A percentile compares a stretch with the other conserved stretches of the same genome.
Evolutionary conservation across 1,284 basidiomycete species (phyloP).

Genomic region (Melanopsichium pennsylvanicum): DNA sequence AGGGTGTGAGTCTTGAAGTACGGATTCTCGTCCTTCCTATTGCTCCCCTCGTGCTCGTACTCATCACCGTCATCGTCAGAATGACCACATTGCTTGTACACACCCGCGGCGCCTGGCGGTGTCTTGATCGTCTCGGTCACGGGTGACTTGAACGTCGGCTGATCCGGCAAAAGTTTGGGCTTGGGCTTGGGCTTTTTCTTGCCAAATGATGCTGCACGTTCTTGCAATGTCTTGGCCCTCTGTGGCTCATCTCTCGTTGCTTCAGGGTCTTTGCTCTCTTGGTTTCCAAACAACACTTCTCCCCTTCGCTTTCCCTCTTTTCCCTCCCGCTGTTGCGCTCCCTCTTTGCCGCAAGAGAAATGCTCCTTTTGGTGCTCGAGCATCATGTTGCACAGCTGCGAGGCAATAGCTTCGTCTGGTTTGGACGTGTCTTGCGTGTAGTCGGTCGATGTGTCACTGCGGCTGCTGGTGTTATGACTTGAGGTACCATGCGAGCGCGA

Average conservation of each 20-base stretch:
- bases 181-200: conserved; percentile 7
- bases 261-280: not conserved
- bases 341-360: not conserved
- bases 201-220: conserved; percentile 16
- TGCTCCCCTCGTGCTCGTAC: not conserved
- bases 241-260: conserved; percentile 1
- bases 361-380: conserved; percentile 8
- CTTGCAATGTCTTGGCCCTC: conserved; percentile 5
- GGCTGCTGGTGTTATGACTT: conserved; percentile 10
- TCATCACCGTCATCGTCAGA: too few relatives aligned
- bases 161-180: conserved; percentile 32
- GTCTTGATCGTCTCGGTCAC: conserved; percentile 13
- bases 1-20: conserved; percentile 3
- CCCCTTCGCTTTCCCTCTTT: not conserved
- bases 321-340: not conserved
- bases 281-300: not conserved
- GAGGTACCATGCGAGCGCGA: not conserved
- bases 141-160: conserved; percentile 29
- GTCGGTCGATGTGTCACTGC: conserved; percentile 1
- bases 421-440: conserved; percentile 5
- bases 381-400: conserved; percentile 11
- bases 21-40: conserved; percentile 10
- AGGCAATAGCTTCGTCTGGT: conserved; percentile 13
- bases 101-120: conserved; percentile 23
- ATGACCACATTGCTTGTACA: conserved; percentile 4